phyloP scores from a whole-genome alignment of 1,139 yeast genomes.

The Candida pseudoviswanathii region DNA sequence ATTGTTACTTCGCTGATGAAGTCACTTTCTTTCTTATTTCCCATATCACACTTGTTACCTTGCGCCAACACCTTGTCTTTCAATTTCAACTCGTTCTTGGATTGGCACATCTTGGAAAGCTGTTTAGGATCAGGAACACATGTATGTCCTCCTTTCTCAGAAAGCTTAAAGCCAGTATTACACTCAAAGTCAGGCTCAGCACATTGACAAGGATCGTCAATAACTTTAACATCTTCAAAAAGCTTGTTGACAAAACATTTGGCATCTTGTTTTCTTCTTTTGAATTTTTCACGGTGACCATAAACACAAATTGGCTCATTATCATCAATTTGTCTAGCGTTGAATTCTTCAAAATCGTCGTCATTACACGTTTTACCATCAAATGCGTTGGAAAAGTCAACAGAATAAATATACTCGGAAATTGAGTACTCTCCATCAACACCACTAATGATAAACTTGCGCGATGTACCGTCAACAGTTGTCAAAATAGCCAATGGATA shows the following conservation, averaged over 20 bases:
- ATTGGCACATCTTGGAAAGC: conserved; percentile 31
- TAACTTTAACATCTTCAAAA: conserved; percentile 58
- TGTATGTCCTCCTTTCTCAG: conserved; percentile 35
- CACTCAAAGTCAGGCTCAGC: conserved; percentile 73
- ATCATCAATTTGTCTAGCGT: conserved; percentile 51
- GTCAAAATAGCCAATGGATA: conserved; percentile 54
- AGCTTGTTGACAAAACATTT: conserved; percentile 67
- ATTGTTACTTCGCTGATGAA: conserved; percentile 30
- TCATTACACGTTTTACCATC: conserved; percentile 51
- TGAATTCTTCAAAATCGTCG: conserved; percentile 70
- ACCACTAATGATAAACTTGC: conserved; percentile 61
- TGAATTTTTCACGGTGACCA: conserved; percentile 72
- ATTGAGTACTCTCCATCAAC: conserved; percentile 23
- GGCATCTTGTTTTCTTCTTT: conserved; percentile 68
- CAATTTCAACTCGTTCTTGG: conserved; percentile 25
- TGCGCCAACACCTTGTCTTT: conserved; percentile 46
- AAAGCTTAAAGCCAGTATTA: conserved; percentile 52
- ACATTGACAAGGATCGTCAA: conserved; percentile 68
- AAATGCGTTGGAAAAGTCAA: conserved; percentile 67
- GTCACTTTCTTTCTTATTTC: conserved; percentile 23
- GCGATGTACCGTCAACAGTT: conserved; percentile 75
- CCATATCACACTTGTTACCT: conserved; percentile 52
- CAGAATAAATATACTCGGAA: conserved; percentile 36
- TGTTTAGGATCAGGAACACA: conserved; percentile 56
- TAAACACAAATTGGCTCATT: conserved; percentile 63